phyloP scores from a whole-genome alignment of 345 rosid species.

The Nasturtium officinale region DNA sequence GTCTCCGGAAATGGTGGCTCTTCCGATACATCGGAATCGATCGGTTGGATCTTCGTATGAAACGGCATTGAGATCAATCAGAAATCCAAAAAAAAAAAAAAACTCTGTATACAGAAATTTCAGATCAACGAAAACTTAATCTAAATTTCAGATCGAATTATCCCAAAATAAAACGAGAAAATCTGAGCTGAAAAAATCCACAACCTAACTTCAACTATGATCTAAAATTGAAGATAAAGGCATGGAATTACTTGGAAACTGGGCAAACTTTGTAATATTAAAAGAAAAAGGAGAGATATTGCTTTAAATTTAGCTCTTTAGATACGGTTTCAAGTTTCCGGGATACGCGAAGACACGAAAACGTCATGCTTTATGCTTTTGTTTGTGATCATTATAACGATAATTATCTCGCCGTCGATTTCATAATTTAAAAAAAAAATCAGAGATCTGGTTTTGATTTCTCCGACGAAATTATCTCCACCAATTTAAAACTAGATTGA shows the following conservation, averaged over 20 bases:
- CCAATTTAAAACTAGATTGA: neutral
- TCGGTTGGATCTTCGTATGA: slow-evolving; percentile 81
- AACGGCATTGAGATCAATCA: slow-evolving; percentile 47
- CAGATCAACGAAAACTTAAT: slow-evolving; percentile 3
- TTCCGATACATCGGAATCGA: slow-evolving; percentile 51
- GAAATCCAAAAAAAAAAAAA: neutral
- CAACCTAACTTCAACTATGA: slow-evolving; percentile 28
- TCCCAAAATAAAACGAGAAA: slow-evolving; percentile 23
- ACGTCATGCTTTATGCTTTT: slow-evolving; percentile 39
- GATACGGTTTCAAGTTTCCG: slow-evolving; percentile 48
- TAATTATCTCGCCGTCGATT: slow-evolving; percentile 19
- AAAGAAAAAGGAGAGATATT: slow-evolving; percentile 18
- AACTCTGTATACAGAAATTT: slow-evolving; percentile 2
- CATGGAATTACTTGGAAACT: slow-evolving; percentile 68
- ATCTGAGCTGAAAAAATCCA: neutral
- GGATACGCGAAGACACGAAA: slow-evolving; percentile 51
- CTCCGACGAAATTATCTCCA: neutral
- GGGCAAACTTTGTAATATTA: slow-evolving; percentile 37
- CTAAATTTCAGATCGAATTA: slow-evolving; percentile 30
- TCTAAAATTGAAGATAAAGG: slow-evolving; percentile 48
- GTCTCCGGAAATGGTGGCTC: slow-evolving; percentile 49
- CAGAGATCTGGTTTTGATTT: slow-evolving; percentile 10
- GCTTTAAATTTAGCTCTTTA: slow-evolving; percentile 42
- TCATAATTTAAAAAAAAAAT: neutral
- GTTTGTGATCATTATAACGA: slow-evolving; percentile 20